Evolutionary conservation across 345 rosid genomes (phyloP).

Genomic region (Brassica rapa): DNA sequence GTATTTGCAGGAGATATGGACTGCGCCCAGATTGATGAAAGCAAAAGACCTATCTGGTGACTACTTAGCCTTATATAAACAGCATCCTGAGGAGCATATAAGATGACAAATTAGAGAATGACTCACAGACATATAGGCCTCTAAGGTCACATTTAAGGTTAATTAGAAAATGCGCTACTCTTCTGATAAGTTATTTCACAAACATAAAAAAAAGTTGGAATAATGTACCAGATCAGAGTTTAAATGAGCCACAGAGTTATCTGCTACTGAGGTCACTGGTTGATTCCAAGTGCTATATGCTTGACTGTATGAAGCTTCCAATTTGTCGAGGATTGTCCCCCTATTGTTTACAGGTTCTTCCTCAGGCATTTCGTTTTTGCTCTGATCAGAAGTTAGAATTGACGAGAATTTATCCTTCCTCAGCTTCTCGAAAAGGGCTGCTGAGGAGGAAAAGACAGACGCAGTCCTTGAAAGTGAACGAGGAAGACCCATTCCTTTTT

Average conservation of each 20-base stretch:
- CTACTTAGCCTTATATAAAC: constrained; percentile 79
- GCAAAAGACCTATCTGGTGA: constrained; percentile 88
- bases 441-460: constrained; percentile 96
- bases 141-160: too few species aligned
- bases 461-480: constrained; percentile 91
- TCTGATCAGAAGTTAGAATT: constrained; percentile 42
- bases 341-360: neutral
- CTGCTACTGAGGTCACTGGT: constrained; percentile 23
- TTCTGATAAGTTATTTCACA: too few species aligned
- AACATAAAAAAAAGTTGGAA: neutral
- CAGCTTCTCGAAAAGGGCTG: constrained; percentile 95
- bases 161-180: too few species aligned
- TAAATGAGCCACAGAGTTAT: constrained; percentile 23
- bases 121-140: neutral
- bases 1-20: constrained; percentile 83
- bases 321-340: constrained; percentile 43
- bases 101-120: constrained; percentile 28
- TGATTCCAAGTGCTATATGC: constrained; percentile 39
- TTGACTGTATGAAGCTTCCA: constrained; percentile 50
- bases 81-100: constrained; percentile 53
- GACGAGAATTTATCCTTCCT: constrained; percentile 54
- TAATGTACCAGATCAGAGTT: neutral
- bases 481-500: constrained; percentile 60
- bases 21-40: constrained; percentile 93
- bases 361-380: constrained; percentile 29